A percentile compares a stretch with the other conserved stretches of the same genome.
phyloP scores from a whole-genome alignment of 2,329 filamentous ascomycete genomes.

The Sphaerulina vaccinii region DNA sequence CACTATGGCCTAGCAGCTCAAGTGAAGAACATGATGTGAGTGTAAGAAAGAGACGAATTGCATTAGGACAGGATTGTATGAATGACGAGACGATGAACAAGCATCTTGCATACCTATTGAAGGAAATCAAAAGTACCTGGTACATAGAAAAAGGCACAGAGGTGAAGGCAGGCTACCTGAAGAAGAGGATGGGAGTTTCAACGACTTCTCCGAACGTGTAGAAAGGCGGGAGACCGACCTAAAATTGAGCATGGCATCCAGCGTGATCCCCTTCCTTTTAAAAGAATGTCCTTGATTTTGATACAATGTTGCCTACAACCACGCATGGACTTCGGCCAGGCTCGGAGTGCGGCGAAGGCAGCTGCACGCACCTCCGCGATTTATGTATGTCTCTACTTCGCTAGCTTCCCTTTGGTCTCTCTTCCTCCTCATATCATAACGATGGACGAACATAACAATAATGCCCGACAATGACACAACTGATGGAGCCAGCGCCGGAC shows the following conservation, averaged over 20 bases:
- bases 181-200: conserved; percentile 7
- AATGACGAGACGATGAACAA: conserved; percentile 7
- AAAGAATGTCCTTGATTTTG: too few species aligned
- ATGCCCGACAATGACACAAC: conserved; percentile 1
- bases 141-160: conserved; percentile 7
- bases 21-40: conserved; percentile 6
- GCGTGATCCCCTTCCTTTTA: background rate
- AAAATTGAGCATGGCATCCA: conserved; percentile 4
- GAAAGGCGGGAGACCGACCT: conserved; percentile 7
- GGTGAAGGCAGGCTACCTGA: background rate
- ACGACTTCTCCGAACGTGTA: conserved; percentile 12
- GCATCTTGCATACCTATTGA: conserved; percentile 10
- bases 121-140: background rate
- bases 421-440: background rate
- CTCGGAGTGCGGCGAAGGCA: too few species aligned
- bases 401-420: conserved; percentile 5
- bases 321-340: too few species aligned
- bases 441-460: background rate
- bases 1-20: conserved; percentile 9
- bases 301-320: too few species aligned
- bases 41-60: conserved; percentile 6
- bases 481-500: conserved; percentile 19
- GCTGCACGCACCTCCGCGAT: conserved; percentile 3
- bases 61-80: conserved; percentile 4
- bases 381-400: background rate